Base-by-base conservation (phyloP, 257 asterid species). In the Petunia secreta region DNA sequence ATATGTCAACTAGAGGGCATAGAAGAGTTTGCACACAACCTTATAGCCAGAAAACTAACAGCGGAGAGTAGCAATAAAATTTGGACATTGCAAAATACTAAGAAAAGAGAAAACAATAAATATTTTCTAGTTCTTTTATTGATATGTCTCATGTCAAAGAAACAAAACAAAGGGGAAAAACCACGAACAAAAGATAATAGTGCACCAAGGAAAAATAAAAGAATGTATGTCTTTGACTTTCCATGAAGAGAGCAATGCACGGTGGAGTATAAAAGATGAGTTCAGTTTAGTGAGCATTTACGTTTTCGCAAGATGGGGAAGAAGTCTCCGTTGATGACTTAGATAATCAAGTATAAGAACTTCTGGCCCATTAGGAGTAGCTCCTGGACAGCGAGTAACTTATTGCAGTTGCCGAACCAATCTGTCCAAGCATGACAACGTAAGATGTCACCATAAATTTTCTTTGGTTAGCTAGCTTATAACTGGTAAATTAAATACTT, bases 271-370 rank as follows among this genome's bases (percentile, higher is more conserved):
- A 8, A 38, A 34, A 75, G 1, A 15, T 54, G 37, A 66, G 78
- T 53, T 75, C 57, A 66, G 37, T n/a, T 63, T n/a, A 59, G 37
- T 15, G 37, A 37, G 86, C 78, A 60, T 91, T 89, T 86, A 90
- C 98, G 99, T 92, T 85, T 96, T 96, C 78, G 98, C 97, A 84
- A 92, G 91, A 86, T 94, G 98, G 69, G 99, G 98, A 63, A 96
- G 88, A 80, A 94, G 99, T 75, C 98, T 91, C 2, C 95, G 87
- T 80, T 92, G 98, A 90, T 96, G 99, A 73, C 97, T 96, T 36
- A 98, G 99, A 82, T 96, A 96, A 88, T 96, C 98, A 48, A 96
- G 98, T 93, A 96, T 87, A 85, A 92, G 98, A 65, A 90, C 89
- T 84, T 96, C 98, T 80, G 90, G 86, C 44, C 88, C 89, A 79